Evolutionary conservation across 1,284 basidiomycete genomes (phyloP), one percentile per base, ranked within the genome.

Genomic region (Apiotrichum mycotoxinovorans): DNA sequence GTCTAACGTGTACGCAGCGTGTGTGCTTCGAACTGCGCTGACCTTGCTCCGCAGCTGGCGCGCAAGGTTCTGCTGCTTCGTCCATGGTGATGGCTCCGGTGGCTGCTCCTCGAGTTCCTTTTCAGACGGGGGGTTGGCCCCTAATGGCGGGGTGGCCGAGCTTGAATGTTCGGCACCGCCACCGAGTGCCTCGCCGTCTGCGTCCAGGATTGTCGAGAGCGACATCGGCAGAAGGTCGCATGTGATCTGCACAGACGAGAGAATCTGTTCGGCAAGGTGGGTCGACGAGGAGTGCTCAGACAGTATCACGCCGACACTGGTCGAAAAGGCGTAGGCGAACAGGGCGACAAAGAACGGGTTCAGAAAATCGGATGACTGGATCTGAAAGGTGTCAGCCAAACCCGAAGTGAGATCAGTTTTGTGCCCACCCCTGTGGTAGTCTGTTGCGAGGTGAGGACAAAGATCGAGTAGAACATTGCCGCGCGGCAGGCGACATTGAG

Each of bases 391-490:
- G 49, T 11, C 12, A 30, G 2, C 9, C 37, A 11, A n/a, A n/a
- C n/a, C 15, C 4, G 15, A 14, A 4, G 12, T 4, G 9, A 26
- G n/a, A n/a, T n/a, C n/a, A n/a, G n/a, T n/a, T 4, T 17, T 8
- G n/a, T 5, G 26, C 48, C n/a, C 42, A 74, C 72, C 23, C 55
- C 25, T 12, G 64, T 68, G 26, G 75, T 64, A 7, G 35, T 54
- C 42, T 74, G 69, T 15, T 66, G 57, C 22, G 57, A 53, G 1
- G 75, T 76, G 34, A 77, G 53, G 9, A 70, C 47, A 63, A 75
- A 78, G 40, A 78, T 73, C 11, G 74, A 68, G 42, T 72, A 72
- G 64, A 78, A 77, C 27, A 77, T 54, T 9, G 65, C 64, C 15
- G 76, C 75, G 20, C 76, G 65, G 4, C 69, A 68, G 1, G 71